Percentiles rank a stretch among this genome's conserved stretches.
phyloP scores from a whole-genome alignment of 768 basidiomycete species.

The Leccinum rimulosum region DNA sequence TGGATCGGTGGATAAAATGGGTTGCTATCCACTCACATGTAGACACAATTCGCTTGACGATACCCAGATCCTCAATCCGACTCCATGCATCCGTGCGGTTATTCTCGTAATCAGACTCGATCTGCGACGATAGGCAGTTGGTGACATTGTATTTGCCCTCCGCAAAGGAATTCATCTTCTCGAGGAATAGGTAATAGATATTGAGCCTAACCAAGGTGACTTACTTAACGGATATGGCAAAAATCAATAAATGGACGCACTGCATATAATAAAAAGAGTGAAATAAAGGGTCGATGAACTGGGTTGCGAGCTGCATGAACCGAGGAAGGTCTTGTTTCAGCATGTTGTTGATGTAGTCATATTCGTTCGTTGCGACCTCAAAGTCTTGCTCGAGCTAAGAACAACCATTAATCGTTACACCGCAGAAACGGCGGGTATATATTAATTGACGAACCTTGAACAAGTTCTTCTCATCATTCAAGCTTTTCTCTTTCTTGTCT shows the following conservation, averaged over 20 bases:
- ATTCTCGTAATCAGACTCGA: constrained; percentile 72
- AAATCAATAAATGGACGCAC: constrained; percentile 47
- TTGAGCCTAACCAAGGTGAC: constrained; percentile 59
- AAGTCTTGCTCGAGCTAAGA: constrained; percentile 91
- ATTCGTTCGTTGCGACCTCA: constrained; percentile 87
- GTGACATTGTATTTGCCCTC: constrained; percentile 74
- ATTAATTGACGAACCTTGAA: constrained; percentile 67
- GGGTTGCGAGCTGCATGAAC: constrained; percentile 85
- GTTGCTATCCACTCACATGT: constrained; percentile 63
- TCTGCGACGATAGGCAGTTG: constrained; percentile 63
- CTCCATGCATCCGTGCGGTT: constrained; percentile 83
- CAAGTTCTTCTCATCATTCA: constrained; percentile 94
- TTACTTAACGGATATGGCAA: not conserved
- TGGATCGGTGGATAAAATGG: not conserved
- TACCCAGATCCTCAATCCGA: constrained; percentile 72
- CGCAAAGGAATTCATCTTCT: constrained; percentile 88
- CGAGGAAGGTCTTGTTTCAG: constrained; percentile 90
- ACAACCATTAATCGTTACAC: not conserved
- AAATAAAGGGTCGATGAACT: constrained; percentile 97
- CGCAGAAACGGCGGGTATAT: not conserved
- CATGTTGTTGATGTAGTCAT: constrained; percentile 87
- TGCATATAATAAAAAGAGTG: constrained; percentile 99
- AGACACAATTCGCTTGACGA: constrained; percentile 81
- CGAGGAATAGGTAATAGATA: constrained; percentile 90
- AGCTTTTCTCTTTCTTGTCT: constrained; percentile 97